Evolutionary conservation across 75 land plant species (phyloP).

Genomic region (Gnetum montanum): DNA sequence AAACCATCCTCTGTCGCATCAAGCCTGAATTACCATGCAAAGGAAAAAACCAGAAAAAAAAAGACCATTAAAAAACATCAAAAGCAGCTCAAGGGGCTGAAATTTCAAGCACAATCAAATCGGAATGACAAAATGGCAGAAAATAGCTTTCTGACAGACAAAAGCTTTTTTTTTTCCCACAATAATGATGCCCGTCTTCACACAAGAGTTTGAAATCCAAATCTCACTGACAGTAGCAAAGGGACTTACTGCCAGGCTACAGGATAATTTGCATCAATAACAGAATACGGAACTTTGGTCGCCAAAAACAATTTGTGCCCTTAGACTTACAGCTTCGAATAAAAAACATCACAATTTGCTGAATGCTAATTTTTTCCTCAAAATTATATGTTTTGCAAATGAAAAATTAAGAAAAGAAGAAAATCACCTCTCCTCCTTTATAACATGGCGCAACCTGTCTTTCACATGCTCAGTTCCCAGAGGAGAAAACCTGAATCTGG

Average conservation of each 20-base stretch:
- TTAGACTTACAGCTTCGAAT: not conserved
- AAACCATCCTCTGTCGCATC: conserved; percentile 72
- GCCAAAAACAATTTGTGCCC: not conserved
- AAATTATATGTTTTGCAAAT: not conserved
- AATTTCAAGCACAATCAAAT: too few species aligned
- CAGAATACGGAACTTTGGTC: too few species aligned
- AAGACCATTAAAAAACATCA: not conserved
- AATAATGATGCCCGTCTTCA: too few species aligned
- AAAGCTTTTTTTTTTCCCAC: too few species aligned
- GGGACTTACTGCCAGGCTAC: too few species aligned
- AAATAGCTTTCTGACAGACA: not conserved
- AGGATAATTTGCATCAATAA: too few species aligned
- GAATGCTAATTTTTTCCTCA: not conserved
- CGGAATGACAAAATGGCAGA: too few species aligned
- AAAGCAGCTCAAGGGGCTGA: not conserved
- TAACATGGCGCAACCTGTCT: conserved; percentile 72
- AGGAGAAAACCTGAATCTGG: conserved; percentile 93
- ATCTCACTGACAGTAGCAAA: too few species aligned
- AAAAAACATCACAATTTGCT: not conserved
- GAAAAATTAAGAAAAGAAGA: not conserved
- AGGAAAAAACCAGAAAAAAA: not conserved
- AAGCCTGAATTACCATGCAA: conserved; percentile 35
- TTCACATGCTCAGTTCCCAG: conserved; percentile 63
- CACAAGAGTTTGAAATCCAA: too few species aligned
- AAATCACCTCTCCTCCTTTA: conserved; percentile 68